Base-by-base conservation (phyloP, 495 filamentous ascomycete genomes). In the Penicillium bialowiezense region DNA sequence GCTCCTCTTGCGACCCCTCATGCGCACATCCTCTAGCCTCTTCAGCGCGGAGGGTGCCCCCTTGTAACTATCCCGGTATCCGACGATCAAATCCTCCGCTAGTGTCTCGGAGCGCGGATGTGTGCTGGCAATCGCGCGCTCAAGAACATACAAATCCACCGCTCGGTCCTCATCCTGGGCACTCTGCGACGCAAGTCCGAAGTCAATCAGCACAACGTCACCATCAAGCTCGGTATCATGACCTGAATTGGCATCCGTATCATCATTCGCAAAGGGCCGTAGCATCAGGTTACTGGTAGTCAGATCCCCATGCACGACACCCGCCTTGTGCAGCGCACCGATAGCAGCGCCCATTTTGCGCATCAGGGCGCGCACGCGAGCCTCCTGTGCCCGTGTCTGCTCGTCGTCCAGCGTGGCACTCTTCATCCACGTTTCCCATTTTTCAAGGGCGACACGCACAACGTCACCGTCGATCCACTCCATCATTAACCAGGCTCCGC, bases 261-360 rank as follows among this genome's bases (percentile, higher is more conserved):
- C 48, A 13, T 56, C 76, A n/a, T 53, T 59, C 14, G 13, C 31
- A 44, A 32, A 35, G 32, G 52, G 50, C 45, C 85, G 65, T 39
- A 99, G 65, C 83, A 99, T 97, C 68, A 99, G 73, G 71, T 98
- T 98, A 70, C 91, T 97, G 48, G 92, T 98, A 50, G 95, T 98
- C 72, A 98, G 70, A 71, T 98, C 93, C 36, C 93, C 93, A 74
- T 98, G 93, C 40, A 95, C 81, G 35, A 97, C 83, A 13, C 93
- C 92, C 15, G 80, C 77, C 41, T 73, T 77, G 73, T 98, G 93
- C 70, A 98, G 71, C 34, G 62, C 75, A n/a, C 90, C 93, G 14
- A 97, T 81, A 5, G 82, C 83, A 12, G 60, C 48, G 0, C 91
- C 93, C 49, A 97, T 83, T 63, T 78, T 75, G 44, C 71, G 72